These are phyloP conservation scores for Sugiyamaella sp. DNA, from an alignment of 1,139 yeast species.

Conservation along the genomic window DNA sequence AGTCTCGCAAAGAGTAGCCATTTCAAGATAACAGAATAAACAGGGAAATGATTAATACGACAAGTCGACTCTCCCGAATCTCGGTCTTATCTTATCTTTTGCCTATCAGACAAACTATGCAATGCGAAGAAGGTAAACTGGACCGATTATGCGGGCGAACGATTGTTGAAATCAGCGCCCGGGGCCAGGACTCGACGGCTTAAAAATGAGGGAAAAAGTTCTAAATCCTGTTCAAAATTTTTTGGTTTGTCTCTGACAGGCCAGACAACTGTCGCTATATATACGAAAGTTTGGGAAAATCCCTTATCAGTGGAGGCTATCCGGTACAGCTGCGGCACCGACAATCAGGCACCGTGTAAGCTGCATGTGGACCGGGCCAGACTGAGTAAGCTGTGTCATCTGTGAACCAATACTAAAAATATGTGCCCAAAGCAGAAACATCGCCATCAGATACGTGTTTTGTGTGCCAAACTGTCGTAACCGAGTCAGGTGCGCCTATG, in stretches of 20 bases:
- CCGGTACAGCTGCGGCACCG: not conserved
- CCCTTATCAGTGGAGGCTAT: constrained; percentile 1
- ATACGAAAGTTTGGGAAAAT: not conserved
- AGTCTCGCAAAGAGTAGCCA: constrained; percentile 8
- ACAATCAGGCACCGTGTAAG: constrained; percentile 4
- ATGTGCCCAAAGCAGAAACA: constrained; percentile 4
- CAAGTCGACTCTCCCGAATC: not conserved
- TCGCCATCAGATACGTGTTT: constrained; percentile 11
- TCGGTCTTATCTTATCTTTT: constrained; percentile 9
- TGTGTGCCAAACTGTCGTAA: not conserved
- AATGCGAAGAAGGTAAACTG: too few species aligned
- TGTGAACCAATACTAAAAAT: not conserved
- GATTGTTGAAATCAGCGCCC: constrained; percentile 5
- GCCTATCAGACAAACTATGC: constrained; percentile 9
- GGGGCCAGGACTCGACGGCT: too few species aligned
- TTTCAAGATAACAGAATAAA: not conserved
- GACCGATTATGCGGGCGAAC: not conserved
- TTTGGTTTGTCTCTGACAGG: not conserved
- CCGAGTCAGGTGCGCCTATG: not conserved
- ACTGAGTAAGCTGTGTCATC: not conserved
- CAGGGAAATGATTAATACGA: not conserved
- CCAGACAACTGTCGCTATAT: not conserved
- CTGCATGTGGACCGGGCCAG: constrained; percentile 14
- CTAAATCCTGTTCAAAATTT: not conserved
- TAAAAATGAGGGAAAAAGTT: too few species aligned